Base-by-base conservation (phyloP, 306 rosid genomes). In the Carpinus viminea region DNA sequence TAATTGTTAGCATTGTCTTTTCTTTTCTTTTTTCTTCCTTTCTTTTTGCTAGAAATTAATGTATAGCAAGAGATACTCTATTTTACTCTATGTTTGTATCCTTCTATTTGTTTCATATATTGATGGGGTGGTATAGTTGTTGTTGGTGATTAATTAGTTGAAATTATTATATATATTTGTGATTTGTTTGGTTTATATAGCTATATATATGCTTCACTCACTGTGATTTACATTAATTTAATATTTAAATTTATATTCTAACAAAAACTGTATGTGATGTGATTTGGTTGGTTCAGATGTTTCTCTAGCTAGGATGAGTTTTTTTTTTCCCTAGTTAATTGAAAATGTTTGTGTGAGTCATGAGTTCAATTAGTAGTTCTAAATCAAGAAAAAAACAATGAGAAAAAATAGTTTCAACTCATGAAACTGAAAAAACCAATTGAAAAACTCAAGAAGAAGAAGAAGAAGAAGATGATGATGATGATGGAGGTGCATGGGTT, bases 21-120 rank as follows among this genome's bases (percentile, higher is more conserved):
- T 68, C 38, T 68, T 12, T 74, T 57, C 62, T 34, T 45, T 73
- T 18, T 64, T 34, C 26, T 50, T 79, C 48, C 38, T 54, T 65
- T 57, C 43, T 75, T 85, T 73, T 74, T 81, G 84, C 65, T 90
- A 86, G 85, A 90, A 84, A 41, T 41, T 41, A 41, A 90, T 90
- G 97, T 92, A 92, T 92, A 92, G 93, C 86, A 73, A 78, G 89
- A 85, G 88, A 88, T 77, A 84, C 87, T 83, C 50, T 85, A 80
- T 87, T 89, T 84, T 80, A 74, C 87, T 56, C 57, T 82, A 31
- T 86, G 88, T 77, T 87, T 77, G 86, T 75, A 61, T 77, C 85
- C 69, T 74, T 57, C 89, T 91, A 83, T 85, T 88, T 86, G 73
- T 86, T 86, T 86, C 71, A 80, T 82, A 78, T 77, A 78, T 83